These are phyloP conservation scores for Suillus paluster DNA, from an alignment of 768 basidiomycete genomes.

Conservation along the genomic window DNA sequence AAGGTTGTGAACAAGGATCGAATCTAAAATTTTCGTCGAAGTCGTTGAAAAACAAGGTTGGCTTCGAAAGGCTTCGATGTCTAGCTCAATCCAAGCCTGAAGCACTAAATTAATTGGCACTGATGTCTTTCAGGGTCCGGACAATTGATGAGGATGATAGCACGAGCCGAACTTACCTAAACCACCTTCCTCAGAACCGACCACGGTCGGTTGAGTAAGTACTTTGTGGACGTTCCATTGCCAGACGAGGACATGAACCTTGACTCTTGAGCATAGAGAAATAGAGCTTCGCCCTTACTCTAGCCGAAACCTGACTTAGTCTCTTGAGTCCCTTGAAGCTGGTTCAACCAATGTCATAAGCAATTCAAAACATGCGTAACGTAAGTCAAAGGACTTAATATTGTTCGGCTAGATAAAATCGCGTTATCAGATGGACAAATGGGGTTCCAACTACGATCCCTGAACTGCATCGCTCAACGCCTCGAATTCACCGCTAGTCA, in stretches of 20 bases:
- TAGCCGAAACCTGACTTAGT: not conserved
- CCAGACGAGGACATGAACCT: not conserved
- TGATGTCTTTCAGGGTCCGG: constrained; percentile 5
- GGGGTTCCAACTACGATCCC: no score
- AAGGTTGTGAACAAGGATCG: constrained; percentile 9
- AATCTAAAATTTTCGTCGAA: not conserved
- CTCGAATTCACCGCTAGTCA: constrained; percentile 24
- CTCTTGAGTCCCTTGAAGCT: not conserved
- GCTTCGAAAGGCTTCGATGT: not conserved
- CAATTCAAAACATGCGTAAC: constrained; percentile 23
- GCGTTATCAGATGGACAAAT: constrained; percentile 14
- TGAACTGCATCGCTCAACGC: constrained; percentile 22
- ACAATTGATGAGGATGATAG: not conserved
- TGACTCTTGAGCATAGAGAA: not conserved
- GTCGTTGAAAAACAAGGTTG: constrained; percentile 8
- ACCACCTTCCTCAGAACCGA: not conserved
- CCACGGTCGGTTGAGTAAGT: not conserved
- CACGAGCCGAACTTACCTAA: constrained; percentile 7
- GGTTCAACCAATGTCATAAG: constrained; percentile 21
- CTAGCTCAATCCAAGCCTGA: not conserved
- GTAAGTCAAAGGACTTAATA: constrained; percentile 18
- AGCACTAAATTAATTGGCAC: constrained; percentile 5
- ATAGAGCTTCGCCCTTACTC: not conserved
- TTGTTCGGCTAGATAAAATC: constrained; percentile 31
- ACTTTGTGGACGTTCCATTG: not conserved